These are phyloP conservation scores for Hymenotorrendiella dingleyae DNA, from an alignment of 2,329 filamentous ascomycete genomes.

Conservation along the genomic window DNA sequence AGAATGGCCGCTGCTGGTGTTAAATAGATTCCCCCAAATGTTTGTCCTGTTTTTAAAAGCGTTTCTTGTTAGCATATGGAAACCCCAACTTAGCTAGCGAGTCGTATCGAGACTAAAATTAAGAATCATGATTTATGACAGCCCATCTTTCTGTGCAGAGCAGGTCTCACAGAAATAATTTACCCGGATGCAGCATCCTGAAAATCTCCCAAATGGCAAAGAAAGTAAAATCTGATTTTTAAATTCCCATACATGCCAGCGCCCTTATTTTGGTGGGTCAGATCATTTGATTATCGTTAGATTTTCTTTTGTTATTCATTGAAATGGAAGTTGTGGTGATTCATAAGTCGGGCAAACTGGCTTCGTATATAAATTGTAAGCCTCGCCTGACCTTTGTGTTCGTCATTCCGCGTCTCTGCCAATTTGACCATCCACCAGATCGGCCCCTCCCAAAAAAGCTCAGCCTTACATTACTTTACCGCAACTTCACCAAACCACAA, in stretches of 20 bases:
- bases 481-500: background rate
- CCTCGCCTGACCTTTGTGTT: slow-evolving; percentile 15
- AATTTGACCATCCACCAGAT: slow-evolving; percentile 1
- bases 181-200: too few species aligned
- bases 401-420: slow-evolving; percentile 13
- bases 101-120: slow-evolving; percentile 1
- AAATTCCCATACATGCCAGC: too few species aligned
- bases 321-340: too few species aligned
- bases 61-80: slow-evolving; percentile 3
- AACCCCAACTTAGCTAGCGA: background rate
- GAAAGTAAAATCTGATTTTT: too few species aligned
- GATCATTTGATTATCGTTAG: too few species aligned
- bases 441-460: slow-evolving; percentile 8
- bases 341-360: too few species aligned
- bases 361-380: slow-evolving; percentile 4
- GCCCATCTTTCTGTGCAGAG: too few species aligned
- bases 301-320: too few species aligned
- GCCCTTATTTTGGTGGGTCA: too few species aligned
- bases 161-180: too few species aligned
- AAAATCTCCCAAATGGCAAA: too few species aligned
- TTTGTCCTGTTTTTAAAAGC: slow-evolving; percentile 13
- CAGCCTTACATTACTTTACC: slow-evolving; percentile 6
- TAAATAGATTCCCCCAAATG: slow-evolving; percentile 34
- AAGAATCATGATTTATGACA: slow-evolving; percentile 3
- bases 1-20: slow-evolving; percentile 53